Percentiles rank a stretch among this genome's conserved stretches.
phyloP scores from a whole-genome alignment of 176 grass and related monocot species.

The Areca catechu region DNA sequence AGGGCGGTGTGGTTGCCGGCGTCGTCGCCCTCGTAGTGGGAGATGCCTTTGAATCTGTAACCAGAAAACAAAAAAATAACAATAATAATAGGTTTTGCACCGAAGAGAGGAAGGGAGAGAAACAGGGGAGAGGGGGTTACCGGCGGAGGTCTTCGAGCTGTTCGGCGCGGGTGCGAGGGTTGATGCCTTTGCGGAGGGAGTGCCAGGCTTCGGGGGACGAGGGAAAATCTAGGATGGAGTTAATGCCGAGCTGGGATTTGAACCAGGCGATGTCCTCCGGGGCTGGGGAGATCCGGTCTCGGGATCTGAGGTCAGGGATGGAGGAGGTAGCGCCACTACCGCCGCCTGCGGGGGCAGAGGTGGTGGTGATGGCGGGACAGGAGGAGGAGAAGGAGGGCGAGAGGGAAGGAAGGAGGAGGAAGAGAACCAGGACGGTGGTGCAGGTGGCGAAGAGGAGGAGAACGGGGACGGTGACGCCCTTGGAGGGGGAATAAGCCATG shows the following conservation, averaged over 20 bases:
- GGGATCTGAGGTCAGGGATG: constrained; percentile 18
- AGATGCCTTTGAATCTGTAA: constrained; percentile 73
- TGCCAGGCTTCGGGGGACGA: constrained; percentile 41
- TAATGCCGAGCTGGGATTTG: constrained; percentile 43
- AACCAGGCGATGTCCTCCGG: constrained; percentile 61
- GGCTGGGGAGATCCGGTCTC: constrained; percentile 32
- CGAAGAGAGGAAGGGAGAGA: constrained; percentile 11
- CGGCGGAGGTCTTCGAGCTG: constrained; percentile 77
- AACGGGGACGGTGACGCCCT: constrained; percentile 37
- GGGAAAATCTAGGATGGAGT: constrained; percentile 37
- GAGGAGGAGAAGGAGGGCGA: constrained; percentile 30
- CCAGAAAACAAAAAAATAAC: too few relatives aligned
- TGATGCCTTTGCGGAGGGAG: constrained; percentile 86
- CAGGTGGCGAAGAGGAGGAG: constrained; percentile 15
- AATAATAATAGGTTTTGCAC: background rate
- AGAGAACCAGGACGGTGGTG: constrained; percentile 4
- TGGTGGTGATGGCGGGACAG: constrained; percentile 6
- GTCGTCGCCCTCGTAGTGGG: constrained; percentile 50
- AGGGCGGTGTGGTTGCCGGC: constrained; percentile 55
- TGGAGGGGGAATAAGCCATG: constrained; percentile 18
- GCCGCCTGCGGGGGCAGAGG: constrained; percentile 28
- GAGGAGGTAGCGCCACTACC: constrained; percentile 41
- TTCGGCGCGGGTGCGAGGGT: constrained; percentile 62
- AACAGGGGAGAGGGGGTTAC: constrained; percentile 22
- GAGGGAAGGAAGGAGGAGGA: constrained; percentile 46